Evolutionary conservation across 1,284 basidiomycete genomes (phyloP).

Genomic region (Ceratobasidium sp.): DNA sequence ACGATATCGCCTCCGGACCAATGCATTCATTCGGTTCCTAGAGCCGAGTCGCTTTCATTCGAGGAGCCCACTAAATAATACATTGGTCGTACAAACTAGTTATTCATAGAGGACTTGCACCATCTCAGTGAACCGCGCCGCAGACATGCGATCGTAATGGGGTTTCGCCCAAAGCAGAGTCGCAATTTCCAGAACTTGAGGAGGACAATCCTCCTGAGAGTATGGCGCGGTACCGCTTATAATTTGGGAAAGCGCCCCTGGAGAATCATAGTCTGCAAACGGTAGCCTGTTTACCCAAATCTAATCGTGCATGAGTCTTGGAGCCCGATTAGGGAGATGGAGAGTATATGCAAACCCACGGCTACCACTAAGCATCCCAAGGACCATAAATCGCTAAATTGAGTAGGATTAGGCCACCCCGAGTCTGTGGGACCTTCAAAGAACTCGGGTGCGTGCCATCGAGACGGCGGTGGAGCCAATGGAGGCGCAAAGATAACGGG

Average conservation of each 20-base stretch:
- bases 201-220: neutral
- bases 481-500: conserved; percentile 25
- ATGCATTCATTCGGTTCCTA: too few species aligned
- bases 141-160: neutral
- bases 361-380: conserved; percentile 20
- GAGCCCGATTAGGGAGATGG: neutral
- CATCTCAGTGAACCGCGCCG: neutral
- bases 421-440: neutral
- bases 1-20: too few species aligned
- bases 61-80: neutral
- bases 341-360: neutral
- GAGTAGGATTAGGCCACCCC: conserved; percentile 20
- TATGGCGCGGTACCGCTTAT: conserved; percentile 9
- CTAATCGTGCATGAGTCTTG: neutral
- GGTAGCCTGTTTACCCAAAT: conserved; percentile 6
- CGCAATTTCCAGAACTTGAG: neutral
- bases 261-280: conserved; percentile 5
- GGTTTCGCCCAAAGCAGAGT: conserved; percentile 5
- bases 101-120: neutral
- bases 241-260: conserved; percentile 9
- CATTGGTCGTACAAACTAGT: neutral
- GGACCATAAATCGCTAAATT: conserved; percentile 24
- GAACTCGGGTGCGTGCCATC: conserved; percentile 39
- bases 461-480: conserved; percentile 4
- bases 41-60: neutral